Base-by-base conservation (phyloP, 2,329 filamentous ascomycete genomes). In the Diplodia scrobiculata region DNA sequence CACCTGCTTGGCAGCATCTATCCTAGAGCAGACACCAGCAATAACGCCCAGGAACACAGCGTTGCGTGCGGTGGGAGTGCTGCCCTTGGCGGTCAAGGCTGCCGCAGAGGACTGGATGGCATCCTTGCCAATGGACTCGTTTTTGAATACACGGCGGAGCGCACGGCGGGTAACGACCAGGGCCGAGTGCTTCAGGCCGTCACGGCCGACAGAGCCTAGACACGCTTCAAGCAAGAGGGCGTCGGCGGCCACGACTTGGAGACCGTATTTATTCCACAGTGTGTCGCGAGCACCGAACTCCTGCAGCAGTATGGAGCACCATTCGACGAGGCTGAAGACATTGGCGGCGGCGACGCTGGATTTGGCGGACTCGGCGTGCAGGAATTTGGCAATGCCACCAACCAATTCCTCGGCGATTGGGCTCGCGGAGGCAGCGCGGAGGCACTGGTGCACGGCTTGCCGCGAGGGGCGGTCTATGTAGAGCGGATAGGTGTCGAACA, bases 271-370 rank as follows among this genome's bases (percentile, higher is more conserved):
- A 60, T 86, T 84, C 89, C 88, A 92, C 51, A 85, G 76, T 10
- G 83, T 74, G 17, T 85, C 76, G 58, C 79, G 85, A 55, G 84
- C 83, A 36, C 85, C 85, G 29, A 92, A 82, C 67, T 89, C 84
- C 72, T 93, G 88, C 71, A 97, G 85, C 60, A 97, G 79, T 67
- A 94, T 77, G 67, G 89, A 90, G 77, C 88, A 92, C 94, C 94
- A 99, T 77, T 97, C 91, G 14, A 95, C 84, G 71, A 99, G 82
- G 58, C 96, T 91, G 75, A 97, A 96, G 5, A 92, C 91, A 77
- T 88, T 96, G 51, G 85, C 86, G 17, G 90, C 81, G 36, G 94
- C 91, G 72, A 98, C 88, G 69, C 87, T 88, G 19, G 84, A 81
- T 76, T 96, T 97, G 69, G 86, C 83, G 14, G 89, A 86, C 78